These are phyloP conservation scores for Backusella liffmaniae DNA, from an alignment of 192 early-diverging fungal species.

Conservation along the genomic window DNA sequence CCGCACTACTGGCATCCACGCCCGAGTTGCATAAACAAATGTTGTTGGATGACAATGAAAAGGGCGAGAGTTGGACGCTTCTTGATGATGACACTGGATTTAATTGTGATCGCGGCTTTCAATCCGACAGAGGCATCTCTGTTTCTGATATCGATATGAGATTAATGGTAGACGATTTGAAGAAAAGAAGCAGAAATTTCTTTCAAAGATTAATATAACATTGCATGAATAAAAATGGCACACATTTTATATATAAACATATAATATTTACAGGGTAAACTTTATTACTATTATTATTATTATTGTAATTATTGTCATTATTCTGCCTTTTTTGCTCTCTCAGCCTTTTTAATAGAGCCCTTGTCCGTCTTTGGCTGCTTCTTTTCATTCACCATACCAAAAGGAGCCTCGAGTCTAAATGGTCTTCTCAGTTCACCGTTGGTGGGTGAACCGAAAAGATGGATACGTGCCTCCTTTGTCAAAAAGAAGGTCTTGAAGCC, in stretches of 20 bases:
- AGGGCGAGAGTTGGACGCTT: not conserved
- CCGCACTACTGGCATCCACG: not conserved
- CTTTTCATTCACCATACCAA: conserved; percentile 51
- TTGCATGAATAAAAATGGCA: not conserved
- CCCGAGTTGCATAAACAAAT: not conserved
- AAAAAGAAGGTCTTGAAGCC: conserved; percentile 69
- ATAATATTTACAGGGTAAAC: no score
- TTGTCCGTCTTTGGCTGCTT: conserved; percentile 48
- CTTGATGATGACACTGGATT: not conserved
- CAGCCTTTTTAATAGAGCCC: conserved; percentile 55
- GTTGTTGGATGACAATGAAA: not conserved
- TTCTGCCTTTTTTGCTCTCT: conserved; percentile 42
- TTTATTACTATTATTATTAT: no score
- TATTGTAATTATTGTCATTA: not conserved
- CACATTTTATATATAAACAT: no score
- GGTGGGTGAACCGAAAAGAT: conserved; percentile 72
- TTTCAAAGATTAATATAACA: not conserved
- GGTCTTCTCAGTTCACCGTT: conserved; percentile 80
- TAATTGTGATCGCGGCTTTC: not conserved
- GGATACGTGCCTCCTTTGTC: conserved; percentile 76
- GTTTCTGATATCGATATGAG: not conserved
- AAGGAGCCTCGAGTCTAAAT: conserved; percentile 76
- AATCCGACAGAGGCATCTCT: not conserved
- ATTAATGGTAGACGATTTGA: not conserved
- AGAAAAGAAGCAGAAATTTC: not conserved